phyloP scores from a whole-genome alignment of 2,329 filamentous ascomycete genomes.

The Apiospora sp. region DNA sequence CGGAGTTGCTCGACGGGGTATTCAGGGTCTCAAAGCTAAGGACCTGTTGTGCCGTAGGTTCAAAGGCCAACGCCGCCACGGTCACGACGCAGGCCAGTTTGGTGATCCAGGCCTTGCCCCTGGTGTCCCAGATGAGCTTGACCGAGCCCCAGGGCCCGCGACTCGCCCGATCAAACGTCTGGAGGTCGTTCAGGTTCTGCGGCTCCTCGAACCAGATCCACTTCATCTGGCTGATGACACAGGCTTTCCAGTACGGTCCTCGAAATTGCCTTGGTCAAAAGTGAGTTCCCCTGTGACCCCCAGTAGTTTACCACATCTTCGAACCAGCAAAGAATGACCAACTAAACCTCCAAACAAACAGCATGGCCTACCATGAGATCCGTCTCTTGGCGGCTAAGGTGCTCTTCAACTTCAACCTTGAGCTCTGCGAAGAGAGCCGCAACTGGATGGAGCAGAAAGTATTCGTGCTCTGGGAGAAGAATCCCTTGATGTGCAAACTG shows the following conservation, averaged over 20 bases:
- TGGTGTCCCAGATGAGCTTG: conserved; percentile 19
- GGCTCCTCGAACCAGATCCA: conserved; percentile 41
- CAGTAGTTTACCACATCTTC: too few species aligned
- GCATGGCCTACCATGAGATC: conserved; percentile 30
- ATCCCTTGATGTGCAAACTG: not conserved
- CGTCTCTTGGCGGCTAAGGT: conserved; percentile 26
- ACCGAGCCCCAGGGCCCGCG: conserved; percentile 39
- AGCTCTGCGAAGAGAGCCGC: conserved; percentile 26
- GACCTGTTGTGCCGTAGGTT: conserved; percentile 32
- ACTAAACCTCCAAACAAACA: conserved; percentile 7
- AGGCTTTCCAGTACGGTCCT: conserved; percentile 34
- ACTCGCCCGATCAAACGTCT: conserved; percentile 40
- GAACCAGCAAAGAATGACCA: too few species aligned
- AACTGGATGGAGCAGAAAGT: conserved; percentile 29
- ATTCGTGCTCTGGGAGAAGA: conserved; percentile 27
- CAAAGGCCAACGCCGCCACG: conserved; percentile 28
- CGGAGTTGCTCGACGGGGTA: not conserved
- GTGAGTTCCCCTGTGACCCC: conserved; percentile 23
- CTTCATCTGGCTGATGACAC: conserved; percentile 46
- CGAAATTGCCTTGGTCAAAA: conserved; percentile 34
- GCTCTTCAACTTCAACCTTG: conserved; percentile 29
- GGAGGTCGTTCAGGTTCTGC: conserved; percentile 36
- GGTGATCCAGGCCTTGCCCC: not conserved
- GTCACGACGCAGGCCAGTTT: conserved; percentile 26
- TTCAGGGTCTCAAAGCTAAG: conserved; percentile 24